Evolutionary conservation across 2,329 filamentous ascomycete species (phyloP).

Genomic region (Anisogramma anomala): DNA sequence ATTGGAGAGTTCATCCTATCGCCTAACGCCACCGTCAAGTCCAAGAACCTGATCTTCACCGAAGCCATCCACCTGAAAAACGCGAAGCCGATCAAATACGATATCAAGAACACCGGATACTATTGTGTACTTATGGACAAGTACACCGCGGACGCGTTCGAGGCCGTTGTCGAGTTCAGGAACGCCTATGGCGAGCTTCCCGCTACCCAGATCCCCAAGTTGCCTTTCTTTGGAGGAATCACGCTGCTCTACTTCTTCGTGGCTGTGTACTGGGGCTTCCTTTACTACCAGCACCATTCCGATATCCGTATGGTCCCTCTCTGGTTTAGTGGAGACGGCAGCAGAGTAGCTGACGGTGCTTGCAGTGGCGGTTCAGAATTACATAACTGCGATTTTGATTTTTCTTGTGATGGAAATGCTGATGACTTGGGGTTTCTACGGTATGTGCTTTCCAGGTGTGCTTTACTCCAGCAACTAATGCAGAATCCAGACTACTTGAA

Average conservation of each 20-base stretch:
- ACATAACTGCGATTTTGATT: slow-evolving; percentile 91
- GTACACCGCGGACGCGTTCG: slow-evolving; percentile 58
- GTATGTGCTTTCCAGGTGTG: slow-evolving; percentile 30
- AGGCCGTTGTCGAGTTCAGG: slow-evolving; percentile 76
- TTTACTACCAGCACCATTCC: slow-evolving; percentile 86
- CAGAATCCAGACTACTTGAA: slow-evolving; percentile 68
- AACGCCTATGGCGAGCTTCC: slow-evolving; percentile 95
- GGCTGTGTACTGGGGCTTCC: slow-evolving; percentile 78
- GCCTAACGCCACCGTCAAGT: slow-evolving; percentile 60
- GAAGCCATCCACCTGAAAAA: slow-evolving; percentile 73
- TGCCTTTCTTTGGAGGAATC: slow-evolving; percentile 92
- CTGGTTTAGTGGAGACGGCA: not conserved
- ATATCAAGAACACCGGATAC: slow-evolving; percentile 82
- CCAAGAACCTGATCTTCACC: slow-evolving; percentile 63
- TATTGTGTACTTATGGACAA: slow-evolving; percentile 80
- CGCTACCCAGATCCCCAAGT: slow-evolving; percentile 88
- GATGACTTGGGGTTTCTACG: slow-evolving; percentile 97
- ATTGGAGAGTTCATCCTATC: slow-evolving; percentile 76
- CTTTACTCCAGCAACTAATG: not conserved
- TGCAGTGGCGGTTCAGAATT: slow-evolving; percentile 87
- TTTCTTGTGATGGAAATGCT: slow-evolving; percentile 94
- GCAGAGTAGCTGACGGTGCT: slow-evolving; percentile 21
- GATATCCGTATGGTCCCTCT: slow-evolving; percentile 59
- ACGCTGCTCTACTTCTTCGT: slow-evolving; percentile 89
- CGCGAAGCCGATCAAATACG: slow-evolving; percentile 64